These are phyloP conservation scores for Lasiodiplodia sp. DNA, from an alignment of 2,329 filamentous ascomycete species.

Conservation along the genomic window DNA sequence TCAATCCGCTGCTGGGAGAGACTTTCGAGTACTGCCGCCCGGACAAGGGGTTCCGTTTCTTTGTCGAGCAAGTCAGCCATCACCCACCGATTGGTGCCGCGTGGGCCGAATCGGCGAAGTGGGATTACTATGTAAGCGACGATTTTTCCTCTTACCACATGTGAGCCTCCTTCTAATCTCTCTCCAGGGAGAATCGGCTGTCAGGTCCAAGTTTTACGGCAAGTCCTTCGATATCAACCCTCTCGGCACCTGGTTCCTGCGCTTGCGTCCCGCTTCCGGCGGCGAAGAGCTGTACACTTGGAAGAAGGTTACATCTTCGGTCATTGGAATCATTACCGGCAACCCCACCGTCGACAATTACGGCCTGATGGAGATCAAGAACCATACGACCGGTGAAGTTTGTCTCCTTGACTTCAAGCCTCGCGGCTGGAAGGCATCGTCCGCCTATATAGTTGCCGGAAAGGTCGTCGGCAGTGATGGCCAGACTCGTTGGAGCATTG, in stretches of 20 bases:
- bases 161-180: background rate
- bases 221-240: conserved; percentile 98
- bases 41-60: conserved; percentile 97
- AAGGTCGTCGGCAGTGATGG: conserved; percentile 82
- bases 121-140: conserved; percentile 80
- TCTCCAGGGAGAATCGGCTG: conserved; percentile 81
- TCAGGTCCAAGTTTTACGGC: conserved; percentile 96
- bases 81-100: conserved; percentile 94
- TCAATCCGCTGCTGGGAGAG: conserved; percentile 94
- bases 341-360: conserved; percentile 98
- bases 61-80: conserved; percentile 97
- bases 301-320: conserved; percentile 98
- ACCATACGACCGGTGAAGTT: conserved; percentile 94
- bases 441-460: conserved; percentile 86
- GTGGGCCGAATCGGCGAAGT: conserved; percentile 88
- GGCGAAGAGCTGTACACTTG: conserved; percentile 92
- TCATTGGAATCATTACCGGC: conserved; percentile 98
- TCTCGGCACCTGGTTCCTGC: conserved; percentile 95
- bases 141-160: background rate
- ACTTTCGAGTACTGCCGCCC: conserved; percentile 96
- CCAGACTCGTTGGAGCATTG: conserved; percentile 86
- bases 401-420: conserved; percentile 91
- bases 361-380: conserved; percentile 95
- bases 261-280: conserved; percentile 75
- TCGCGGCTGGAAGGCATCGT: conserved; percentile 93